These are phyloP conservation scores for Aristolochia fimbriata DNA, from an alignment of 164 flowering plant genomes.

Conservation along the genomic window DNA sequence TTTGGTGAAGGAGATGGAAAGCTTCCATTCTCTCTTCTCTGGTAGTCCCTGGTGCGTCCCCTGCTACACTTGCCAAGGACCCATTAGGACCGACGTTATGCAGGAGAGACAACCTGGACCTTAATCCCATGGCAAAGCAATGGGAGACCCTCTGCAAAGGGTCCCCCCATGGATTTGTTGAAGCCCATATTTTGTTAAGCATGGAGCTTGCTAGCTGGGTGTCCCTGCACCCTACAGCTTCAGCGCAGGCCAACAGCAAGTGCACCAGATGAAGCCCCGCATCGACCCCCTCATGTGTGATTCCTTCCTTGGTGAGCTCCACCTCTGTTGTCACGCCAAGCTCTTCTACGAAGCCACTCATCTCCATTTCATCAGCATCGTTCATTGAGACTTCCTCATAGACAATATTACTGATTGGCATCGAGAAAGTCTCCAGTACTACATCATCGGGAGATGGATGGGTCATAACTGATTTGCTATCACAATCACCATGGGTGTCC, in stretches of 20 bases:
- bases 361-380: constrained; percentile 15
- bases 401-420: constrained; percentile 4
- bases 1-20: constrained; percentile 39
- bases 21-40: constrained; percentile 47
- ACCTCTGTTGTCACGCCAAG: too few species aligned
- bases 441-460: constrained; percentile 8
- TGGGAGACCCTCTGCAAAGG: constrained; percentile 44
- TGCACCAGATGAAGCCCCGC: constrained; percentile 58
- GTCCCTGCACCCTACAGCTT: constrained; percentile 62
- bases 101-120: constrained; percentile 32
- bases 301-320: constrained; percentile 7
- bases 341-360: not conserved
- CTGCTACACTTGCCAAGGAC: constrained; percentile 14
- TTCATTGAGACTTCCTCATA: constrained; percentile 8
- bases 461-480: constrained; percentile 2
- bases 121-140: constrained; percentile 44
- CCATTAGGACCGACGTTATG: constrained; percentile 29
- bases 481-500: constrained; percentile 17
- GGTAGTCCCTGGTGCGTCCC: constrained; percentile 14
- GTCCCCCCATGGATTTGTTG: constrained; percentile 38
- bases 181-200: constrained; percentile 33
- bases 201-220: constrained; percentile 32
- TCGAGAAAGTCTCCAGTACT: constrained; percentile 6
- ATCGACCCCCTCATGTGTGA: constrained; percentile 26
- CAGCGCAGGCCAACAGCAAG: constrained; percentile 52